These are phyloP conservation scores for Hymenoscyphus fructigenus DNA, from an alignment of 2,329 filamentous ascomycete genomes.

Conservation along the genomic window DNA sequence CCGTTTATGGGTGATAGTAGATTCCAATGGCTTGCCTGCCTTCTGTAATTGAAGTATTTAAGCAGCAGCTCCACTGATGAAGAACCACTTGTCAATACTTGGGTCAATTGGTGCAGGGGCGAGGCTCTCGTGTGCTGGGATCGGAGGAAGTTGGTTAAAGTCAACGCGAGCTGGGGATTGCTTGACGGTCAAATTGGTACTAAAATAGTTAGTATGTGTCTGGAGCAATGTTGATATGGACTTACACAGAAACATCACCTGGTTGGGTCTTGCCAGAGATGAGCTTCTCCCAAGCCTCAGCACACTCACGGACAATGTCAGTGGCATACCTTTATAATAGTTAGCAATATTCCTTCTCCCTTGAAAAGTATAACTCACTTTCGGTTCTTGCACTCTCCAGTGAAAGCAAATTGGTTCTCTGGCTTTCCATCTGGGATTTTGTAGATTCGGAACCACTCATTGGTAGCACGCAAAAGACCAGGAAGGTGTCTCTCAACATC, in stretches of 20 bases:
- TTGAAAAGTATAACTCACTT: slow-evolving; percentile 53
- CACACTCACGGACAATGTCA: slow-evolving; percentile 93
- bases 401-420: slow-evolving; percentile 99
- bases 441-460: slow-evolving; percentile 99
- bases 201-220: slow-evolving; percentile 43
- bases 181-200: slow-evolving; percentile 75
- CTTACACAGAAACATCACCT: slow-evolving; percentile 80
- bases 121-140: slow-evolving; percentile 79
- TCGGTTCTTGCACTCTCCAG: slow-evolving; percentile 99
- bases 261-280: slow-evolving; percentile 83
- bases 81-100: slow-evolving; percentile 99
- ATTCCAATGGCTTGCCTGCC: neutral
- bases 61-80: slow-evolving; percentile 94
- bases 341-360: slow-evolving; percentile 16
- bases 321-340: slow-evolving; percentile 74
- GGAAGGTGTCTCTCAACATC: slow-evolving; percentile 98
- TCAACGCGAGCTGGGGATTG: slow-evolving; percentile 73
- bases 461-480: slow-evolving; percentile 93
- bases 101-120: slow-evolving; percentile 85
- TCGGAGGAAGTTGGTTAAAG: slow-evolving; percentile 67
- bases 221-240: slow-evolving; percentile 27
- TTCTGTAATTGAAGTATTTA: slow-evolving; percentile 43
- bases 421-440: slow-evolving; percentile 99
- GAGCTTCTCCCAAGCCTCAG: slow-evolving; percentile 95
- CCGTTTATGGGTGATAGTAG: slow-evolving; percentile 2